Evolutionary conservation across 78 protist species (phyloP).

Genomic region (Tieghemostelium lacteum): DNA sequence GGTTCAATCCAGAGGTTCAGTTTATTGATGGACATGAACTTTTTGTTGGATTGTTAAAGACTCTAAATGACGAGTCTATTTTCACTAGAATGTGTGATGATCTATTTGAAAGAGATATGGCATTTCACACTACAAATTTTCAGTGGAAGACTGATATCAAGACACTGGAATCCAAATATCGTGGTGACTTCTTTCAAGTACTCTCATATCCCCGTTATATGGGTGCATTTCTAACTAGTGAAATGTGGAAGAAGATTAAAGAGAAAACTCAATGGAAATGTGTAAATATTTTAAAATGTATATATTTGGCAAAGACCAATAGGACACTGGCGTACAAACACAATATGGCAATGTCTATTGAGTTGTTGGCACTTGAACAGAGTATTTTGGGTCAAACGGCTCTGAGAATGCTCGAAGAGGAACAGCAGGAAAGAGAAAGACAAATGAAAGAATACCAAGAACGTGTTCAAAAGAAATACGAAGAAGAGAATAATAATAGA

Average conservation of each 20-base stretch:
- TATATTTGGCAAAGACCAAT: constrained; percentile 68
- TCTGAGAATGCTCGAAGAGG: constrained; percentile 21
- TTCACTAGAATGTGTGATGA: constrained; percentile 39
- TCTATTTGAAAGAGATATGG: constrained; percentile 22
- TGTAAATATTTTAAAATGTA: constrained; percentile 61
- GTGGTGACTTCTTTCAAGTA: constrained; percentile 31
- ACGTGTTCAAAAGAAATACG: constrained; percentile 27
- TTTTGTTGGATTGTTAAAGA: constrained; percentile 4
- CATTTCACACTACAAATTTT: constrained; percentile 50
- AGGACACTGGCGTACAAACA: constrained; percentile 39
- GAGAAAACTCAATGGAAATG: constrained; percentile 56
- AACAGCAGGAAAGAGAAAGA: constrained; percentile 5
- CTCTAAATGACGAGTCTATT: constrained; percentile 5
- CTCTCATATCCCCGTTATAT: constrained; percentile 14
- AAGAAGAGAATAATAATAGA: constrained; percentile 27
- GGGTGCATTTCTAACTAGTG: constrained; percentile 22
- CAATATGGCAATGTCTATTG: constrained; percentile 58
- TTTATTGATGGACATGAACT: not conserved
- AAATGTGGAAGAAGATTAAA: constrained; percentile 52
- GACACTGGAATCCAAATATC: not conserved
- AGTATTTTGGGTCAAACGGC: constrained; percentile 61
- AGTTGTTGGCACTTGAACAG: constrained; percentile 76
- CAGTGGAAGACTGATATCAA: constrained; percentile 41
- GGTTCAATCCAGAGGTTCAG: not conserved
- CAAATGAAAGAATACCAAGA: constrained; percentile 10